Base-by-base conservation (phyloP, 2,329 filamentous ascomycete genomes). In the Didymella lethalis region DNA sequence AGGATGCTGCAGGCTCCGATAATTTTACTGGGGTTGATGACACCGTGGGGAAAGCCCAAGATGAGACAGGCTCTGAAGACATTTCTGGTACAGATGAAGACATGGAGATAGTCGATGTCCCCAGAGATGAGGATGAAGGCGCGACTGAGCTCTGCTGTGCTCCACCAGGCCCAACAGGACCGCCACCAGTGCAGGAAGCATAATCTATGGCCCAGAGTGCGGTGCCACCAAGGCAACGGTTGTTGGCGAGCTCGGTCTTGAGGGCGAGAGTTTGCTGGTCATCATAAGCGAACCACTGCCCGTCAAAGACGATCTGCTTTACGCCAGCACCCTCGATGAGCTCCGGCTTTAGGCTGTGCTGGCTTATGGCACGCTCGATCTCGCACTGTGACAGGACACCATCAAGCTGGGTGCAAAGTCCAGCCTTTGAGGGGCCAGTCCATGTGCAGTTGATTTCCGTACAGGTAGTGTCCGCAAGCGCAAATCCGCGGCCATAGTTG, bases 401-500 rank as follows among this genome's bases (percentile, higher is more conserved):
- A 0, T 64, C 46, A n/a, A 65, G 56, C n/a, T 62, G 48, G 0
- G 73, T 66, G 47, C 73, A 75, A 0, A 34, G 29, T 0, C 71
- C 71, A 3, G 59, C 31, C 7, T 61, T 58, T 41, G 60, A 65
- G 12, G 62, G 54, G 4, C 63, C 66, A 3, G 50, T 62, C 57
- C 70, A 70, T 0, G 43, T 29, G 44, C 73, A 75, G 10, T 65
- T 67, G 10, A 61, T 59, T 16, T 63, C 45, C 8, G 52, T 50
- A 57, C 73, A 75, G 3, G 34, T 46, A 3, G 58, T 31, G 40
- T 70, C 61, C 1, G 56, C 43, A 7, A 69, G 56, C 0, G 67
- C 73, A 54, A 76, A 79, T 1, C 65, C 66, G 2, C 76, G 71
- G 4, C 81, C 80, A 61, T 85, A 85, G 57, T 82, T 84, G 3